Evolutionary conservation across 1,139 yeast species (phyloP).

Genomic region (Geotrichum bryndzae): DNA sequence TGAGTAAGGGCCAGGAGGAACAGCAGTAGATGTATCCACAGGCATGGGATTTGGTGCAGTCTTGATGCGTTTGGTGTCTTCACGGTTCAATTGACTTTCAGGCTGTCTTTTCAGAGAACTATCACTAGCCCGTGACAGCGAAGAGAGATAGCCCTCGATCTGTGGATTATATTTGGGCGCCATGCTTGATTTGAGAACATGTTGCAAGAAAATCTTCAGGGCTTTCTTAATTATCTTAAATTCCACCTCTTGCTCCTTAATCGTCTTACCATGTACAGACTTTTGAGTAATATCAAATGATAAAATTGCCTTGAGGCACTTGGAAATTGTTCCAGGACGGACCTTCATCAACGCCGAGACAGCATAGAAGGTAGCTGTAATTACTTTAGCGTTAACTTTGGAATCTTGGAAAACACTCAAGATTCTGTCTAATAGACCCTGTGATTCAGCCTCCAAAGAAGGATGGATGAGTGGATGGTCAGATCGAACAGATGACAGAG

Average conservation of each 20-base stretch:
- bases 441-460: constrained; percentile 64
- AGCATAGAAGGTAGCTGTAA: constrained; percentile 37
- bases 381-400: constrained; percentile 22
- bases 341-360: constrained; percentile 32
- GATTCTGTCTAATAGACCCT: constrained; percentile 59
- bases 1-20: constrained; percentile 33
- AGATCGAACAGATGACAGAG: constrained; percentile 53
- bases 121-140: constrained; percentile 27
- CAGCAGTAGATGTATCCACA: constrained; percentile 24
- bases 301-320: constrained; percentile 33
- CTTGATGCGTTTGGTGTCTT: constrained; percentile 23
- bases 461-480: constrained; percentile 63
- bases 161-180: constrained; percentile 27
- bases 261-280: constrained; percentile 20
- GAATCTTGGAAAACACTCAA: constrained; percentile 50
- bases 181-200: constrained; percentile 29
- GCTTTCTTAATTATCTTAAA: constrained; percentile 37
- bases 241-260: constrained; percentile 28
- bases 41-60: constrained; percentile 25
- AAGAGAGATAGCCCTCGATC: constrained; percentile 32
- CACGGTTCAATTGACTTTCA: constrained; percentile 23
- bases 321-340: constrained; percentile 32
- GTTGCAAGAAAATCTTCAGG: constrained; percentile 33
- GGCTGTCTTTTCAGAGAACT: constrained; percentile 24
- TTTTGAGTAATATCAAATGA: constrained; percentile 33